Percentiles rank a stretch among this genome's conserved stretches.
Evolutionary conservation across 2,329 filamentous ascomycete species (phyloP).

Genomic region (Pseudogymnoascus sp.): DNA sequence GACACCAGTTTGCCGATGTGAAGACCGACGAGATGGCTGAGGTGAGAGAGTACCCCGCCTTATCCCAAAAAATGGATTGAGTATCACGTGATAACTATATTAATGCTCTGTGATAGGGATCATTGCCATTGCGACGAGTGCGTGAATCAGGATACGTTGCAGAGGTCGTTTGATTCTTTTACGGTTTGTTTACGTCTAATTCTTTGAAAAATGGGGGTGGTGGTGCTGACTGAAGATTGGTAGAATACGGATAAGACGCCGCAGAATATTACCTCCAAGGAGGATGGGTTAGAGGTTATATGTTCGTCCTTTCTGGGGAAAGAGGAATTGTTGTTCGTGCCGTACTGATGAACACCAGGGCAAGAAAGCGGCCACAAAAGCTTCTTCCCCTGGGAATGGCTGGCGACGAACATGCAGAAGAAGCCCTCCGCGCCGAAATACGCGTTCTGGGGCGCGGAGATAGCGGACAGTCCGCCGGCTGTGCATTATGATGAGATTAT

Average conservation of each 20-base stretch:
- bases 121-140: constrained; percentile 63
- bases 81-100: background rate
- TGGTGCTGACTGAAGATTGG: constrained; percentile 13
- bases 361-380: constrained; percentile 59
- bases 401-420: constrained; percentile 38
- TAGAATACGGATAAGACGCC: constrained; percentile 35
- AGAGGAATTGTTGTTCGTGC: background rate
- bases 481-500: constrained; percentile 55
- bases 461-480: constrained; percentile 42
- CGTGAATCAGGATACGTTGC: constrained; percentile 60
- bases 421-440: background rate
- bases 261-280: constrained; percentile 25
- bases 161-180: constrained; percentile 61
- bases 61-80: background rate
- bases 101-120: constrained; percentile 37
- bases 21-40: constrained; percentile 4
- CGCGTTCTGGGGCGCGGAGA: constrained; percentile 32
- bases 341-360: constrained; percentile 39
- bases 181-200: constrained; percentile 36
- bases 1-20: background rate
- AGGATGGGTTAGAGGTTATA: constrained; percentile 36
- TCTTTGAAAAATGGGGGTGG: background rate
- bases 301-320: constrained; percentile 34
- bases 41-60: background rate
- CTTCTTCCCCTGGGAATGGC: constrained; percentile 56